Base-by-base conservation (phyloP, 2,329 filamentous ascomycete genomes). In the Fusarium illudens region DNA sequence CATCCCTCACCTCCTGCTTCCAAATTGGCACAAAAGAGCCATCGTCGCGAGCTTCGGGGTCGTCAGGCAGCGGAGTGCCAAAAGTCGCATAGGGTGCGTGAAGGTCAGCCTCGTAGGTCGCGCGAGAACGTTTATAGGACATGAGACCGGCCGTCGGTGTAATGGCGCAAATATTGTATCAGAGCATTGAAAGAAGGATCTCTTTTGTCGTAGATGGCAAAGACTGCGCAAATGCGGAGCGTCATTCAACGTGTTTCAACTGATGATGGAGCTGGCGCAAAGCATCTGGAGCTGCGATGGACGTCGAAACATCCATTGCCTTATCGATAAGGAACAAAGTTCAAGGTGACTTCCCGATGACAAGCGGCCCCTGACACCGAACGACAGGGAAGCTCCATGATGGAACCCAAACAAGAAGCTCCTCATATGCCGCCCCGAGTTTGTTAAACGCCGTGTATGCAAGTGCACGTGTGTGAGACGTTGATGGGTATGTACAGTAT, bases 1-100 rank as follows among this genome's bases (percentile, higher is more conserved):
- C 96, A 80, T 99, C 96, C 62, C 91, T 92, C 77, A 97, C 94
- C 77, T 97, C 95, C 83, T 99, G 96, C 82, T 98, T 97, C 94
- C 96, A 98, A n/a, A 97, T 81, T 0, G 96, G 96, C 15, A 97
- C 88, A 76, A 94, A 98, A 37, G 92, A 93, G 65, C 94, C 95
- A 82, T 97, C 93, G 78, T 98, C 94, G 73, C 93, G 90, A 34
- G 87, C 84, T 19, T 93, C 87, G 50, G 90, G 85, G 74, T 97
- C 93, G 63, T 92, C 88, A 1, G 94, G 94, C 15, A 99, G 85
- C 9, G 94, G 90, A 3, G 93, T 97, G 76, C 96, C 96, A 77
- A 91, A 97, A 59, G 91, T 76, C 58, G 91, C 92, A 78, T 89
- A 97, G 1, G 92, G 90, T 13, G 92, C 90, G 78, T 88, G 84